Conservation (phyloP, 2,329 filamentous ascomycete species). For the Talaromyces sp. region DNA sequence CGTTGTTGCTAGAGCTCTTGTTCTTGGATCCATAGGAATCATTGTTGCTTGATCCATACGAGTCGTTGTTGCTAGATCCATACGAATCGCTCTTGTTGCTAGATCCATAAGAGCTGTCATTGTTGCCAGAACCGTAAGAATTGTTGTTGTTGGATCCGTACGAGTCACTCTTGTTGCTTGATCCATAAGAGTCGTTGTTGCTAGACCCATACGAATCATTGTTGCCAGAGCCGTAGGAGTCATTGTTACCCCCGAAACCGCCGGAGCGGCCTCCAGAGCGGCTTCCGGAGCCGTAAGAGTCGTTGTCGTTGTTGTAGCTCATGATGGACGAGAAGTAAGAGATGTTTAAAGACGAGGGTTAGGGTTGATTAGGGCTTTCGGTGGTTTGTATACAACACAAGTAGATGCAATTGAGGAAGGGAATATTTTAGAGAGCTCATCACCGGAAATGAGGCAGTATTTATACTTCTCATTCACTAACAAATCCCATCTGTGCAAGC, state of each 20-base stretch:
- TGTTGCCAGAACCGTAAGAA: background rate
- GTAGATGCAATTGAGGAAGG: background rate
- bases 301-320: slow-evolving; percentile 8
- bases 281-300: slow-evolving; percentile 2
- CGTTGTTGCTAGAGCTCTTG: slow-evolving; percentile 1
- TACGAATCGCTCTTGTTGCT: background rate
- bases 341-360: background rate
- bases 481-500: background rate
- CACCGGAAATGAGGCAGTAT: background rate
- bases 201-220: background rate
- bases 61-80: background rate
- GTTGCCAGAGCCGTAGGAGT: slow-evolving; percentile 6
- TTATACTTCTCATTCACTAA: background rate
- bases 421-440: background rate
- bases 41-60: slow-evolving; percentile 3
- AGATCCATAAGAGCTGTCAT: background rate
- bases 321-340: slow-evolving; percentile 6
- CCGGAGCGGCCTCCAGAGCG: too few species aligned
- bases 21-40: background rate
- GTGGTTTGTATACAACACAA: background rate
- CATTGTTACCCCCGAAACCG: too few species aligned
- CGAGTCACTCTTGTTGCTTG: background rate
- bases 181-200: slow-evolving; percentile 7
- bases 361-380: background rate
- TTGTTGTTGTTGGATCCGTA: background rate